Conservation (phyloP, 2,329 filamentous ascomycete genomes). For the Fusarium torreyae region DNA sequence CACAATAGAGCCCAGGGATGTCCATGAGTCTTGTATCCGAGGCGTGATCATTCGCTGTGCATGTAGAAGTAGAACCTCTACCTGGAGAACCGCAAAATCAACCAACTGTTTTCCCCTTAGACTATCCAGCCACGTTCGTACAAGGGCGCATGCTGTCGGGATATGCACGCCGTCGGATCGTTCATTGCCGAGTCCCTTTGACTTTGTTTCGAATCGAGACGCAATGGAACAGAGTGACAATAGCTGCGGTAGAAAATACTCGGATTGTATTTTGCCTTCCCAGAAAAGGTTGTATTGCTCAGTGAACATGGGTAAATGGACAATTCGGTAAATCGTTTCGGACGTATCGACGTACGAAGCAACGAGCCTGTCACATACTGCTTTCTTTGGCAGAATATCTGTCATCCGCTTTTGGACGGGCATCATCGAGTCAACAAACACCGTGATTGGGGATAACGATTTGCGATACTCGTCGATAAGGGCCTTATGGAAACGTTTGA, state of each 20-base stretch:
- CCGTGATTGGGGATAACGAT: constrained; percentile 66
- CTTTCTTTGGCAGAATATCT: constrained; percentile 67
- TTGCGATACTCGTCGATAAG: constrained; percentile 65
- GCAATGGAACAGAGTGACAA: constrained; percentile 68
- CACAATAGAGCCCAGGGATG: constrained; percentile 68
- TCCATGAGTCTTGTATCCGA: constrained; percentile 67
- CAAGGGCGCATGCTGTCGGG: constrained; percentile 69
- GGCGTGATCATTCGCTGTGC: constrained; percentile 68
- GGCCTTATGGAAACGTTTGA: constrained; percentile 64
- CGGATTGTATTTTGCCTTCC: constrained; percentile 62
- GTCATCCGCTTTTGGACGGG: constrained; percentile 71
- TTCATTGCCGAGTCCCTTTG: constrained; percentile 66
- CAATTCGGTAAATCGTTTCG: constrained; percentile 68
- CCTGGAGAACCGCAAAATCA: constrained; percentile 68
- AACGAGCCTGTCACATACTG: constrained; percentile 67
- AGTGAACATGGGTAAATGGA: constrained; percentile 68
- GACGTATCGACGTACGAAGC: constrained; percentile 65
- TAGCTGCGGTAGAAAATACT: constrained; percentile 69
- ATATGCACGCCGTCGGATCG: constrained; percentile 69
- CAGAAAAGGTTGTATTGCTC: constrained; percentile 68
- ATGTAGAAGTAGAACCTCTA: constrained; percentile 68
- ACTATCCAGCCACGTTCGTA: constrained; percentile 68
- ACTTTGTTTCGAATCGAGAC: constrained; percentile 67
- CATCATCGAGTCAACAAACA: constrained; percentile 72
- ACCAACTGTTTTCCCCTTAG: constrained; percentile 67